A percentile compares a stretch with the other conserved stretches of the same genome.
phyloP scores from a whole-genome alignment of 257 asterid species.

The Solanum sparsipilum region DNA sequence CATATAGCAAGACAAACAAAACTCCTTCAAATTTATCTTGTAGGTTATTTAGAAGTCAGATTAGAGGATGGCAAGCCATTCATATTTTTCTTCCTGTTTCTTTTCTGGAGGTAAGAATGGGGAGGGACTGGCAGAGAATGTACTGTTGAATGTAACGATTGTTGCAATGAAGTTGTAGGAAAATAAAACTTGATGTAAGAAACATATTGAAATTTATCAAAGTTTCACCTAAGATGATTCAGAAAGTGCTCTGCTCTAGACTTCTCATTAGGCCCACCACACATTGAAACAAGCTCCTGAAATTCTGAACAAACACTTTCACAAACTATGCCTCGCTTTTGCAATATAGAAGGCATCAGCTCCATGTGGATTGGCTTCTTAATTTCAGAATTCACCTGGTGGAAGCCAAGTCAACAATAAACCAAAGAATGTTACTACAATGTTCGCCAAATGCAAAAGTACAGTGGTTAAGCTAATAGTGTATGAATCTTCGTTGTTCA shows the following conservation, averaged over 20 bases:
- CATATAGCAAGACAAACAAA: not conserved
- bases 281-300: slow-evolving; percentile 72
- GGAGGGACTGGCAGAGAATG: not conserved
- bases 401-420: not conserved
- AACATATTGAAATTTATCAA: not conserved
- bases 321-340: slow-evolving; percentile 71
- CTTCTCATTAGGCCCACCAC: slow-evolving; percentile 87
- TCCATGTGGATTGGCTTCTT: slow-evolving; percentile 52
- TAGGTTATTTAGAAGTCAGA: not conserved
- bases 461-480: not conserved
- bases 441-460: not conserved
- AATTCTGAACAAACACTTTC: slow-evolving; percentile 68
- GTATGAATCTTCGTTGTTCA: not conserved
- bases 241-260: slow-evolving; percentile 55
- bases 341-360: slow-evolving; percentile 27
- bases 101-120: not conserved
- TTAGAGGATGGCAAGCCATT: not conserved
- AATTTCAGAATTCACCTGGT: slow-evolving; percentile 64
- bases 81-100: not conserved
- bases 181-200: not conserved
- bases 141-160: not conserved
- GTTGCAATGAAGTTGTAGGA: not conserved
- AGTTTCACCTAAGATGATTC: slow-evolving; percentile 62
- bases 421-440: not conserved
- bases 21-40: not conserved